Conservation (phyloP, 768 basidiomycete genomes). For the Russula foetens region DNA sequence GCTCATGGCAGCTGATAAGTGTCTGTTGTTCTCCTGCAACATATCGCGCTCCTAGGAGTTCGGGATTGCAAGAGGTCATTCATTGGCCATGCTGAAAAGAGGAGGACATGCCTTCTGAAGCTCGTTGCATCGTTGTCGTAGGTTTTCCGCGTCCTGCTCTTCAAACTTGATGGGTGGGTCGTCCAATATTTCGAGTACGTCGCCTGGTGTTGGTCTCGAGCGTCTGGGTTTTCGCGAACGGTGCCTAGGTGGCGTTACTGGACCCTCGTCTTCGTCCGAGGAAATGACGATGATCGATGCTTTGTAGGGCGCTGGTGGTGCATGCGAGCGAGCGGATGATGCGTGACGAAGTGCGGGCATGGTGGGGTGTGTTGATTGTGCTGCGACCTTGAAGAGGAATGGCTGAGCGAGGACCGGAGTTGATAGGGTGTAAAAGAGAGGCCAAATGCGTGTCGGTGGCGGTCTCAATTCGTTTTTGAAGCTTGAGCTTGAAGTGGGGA, state of each 20-base stretch:
- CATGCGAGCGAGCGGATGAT: neutral
- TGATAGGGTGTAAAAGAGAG: constrained; percentile 1
- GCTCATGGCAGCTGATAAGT: neutral
- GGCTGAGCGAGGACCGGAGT: neutral
- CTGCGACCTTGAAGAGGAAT: neutral
- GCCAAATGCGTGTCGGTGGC: neutral
- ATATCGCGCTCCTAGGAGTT: constrained; percentile 3
- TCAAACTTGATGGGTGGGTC: constrained; percentile 3
- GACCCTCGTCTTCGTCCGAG: constrained; percentile 14
- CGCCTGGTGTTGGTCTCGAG: neutral
- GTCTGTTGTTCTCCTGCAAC: constrained; percentile 1
- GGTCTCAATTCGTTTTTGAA: neutral
- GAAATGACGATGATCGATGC: constrained; percentile 12
- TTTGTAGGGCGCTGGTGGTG: neutral
- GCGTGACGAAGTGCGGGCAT: constrained; percentile 12
- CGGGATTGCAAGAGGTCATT: neutral
- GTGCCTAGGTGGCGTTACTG: neutral
- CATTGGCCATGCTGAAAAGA: too few species aligned
- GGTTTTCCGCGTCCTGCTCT: neutral
- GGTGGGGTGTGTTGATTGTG: neutral
- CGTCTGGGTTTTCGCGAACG: neutral
- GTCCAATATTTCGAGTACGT: constrained; percentile 6
- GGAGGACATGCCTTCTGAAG: constrained; percentile 5
- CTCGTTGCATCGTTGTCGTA: constrained; percentile 5
- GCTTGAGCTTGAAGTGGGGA: too few species aligned